Conservation (phyloP, 2,329 filamentous ascomycete species). For the Spiromastix sp. region DNA sequence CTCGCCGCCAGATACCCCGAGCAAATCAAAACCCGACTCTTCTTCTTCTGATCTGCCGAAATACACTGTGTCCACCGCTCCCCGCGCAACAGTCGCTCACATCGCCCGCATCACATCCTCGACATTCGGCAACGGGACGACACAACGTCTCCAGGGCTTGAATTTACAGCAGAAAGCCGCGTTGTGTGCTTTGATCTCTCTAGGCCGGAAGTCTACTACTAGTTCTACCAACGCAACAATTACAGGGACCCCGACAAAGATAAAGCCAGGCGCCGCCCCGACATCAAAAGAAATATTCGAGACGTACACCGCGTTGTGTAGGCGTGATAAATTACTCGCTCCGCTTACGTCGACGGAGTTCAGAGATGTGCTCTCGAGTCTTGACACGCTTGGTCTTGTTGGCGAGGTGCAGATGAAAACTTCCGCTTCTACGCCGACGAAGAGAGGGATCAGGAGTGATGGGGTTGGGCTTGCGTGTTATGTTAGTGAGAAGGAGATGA, state of each 20-base stretch:
- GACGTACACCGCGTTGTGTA: constrained; percentile 74
- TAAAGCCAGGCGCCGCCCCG: constrained; percentile 47
- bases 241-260: constrained; percentile 50
- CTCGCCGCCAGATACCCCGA: constrained; percentile 32
- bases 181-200: constrained; percentile 73
- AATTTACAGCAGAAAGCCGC: constrained; percentile 97
- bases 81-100: constrained; percentile 79
- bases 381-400: constrained; percentile 80
- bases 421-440: no score
- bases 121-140: constrained; percentile 81
- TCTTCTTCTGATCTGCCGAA: constrained; percentile 39
- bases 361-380: constrained; percentile 76
- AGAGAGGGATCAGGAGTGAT: neutral
- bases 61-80: constrained; percentile 69
- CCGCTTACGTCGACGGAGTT: constrained; percentile 88
- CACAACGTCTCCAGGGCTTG: constrained; percentile 71
- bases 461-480: constrained; percentile 40
- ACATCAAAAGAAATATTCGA: constrained; percentile 78
- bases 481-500: constrained; percentile 67
- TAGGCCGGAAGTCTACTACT: constrained; percentile 54
- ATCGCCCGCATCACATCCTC: constrained; percentile 84
- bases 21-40: no score
- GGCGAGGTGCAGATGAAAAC: constrained; percentile 54
- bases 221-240: neutral
- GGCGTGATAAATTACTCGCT: constrained; percentile 76